These are phyloP conservation scores for Decorospora gaudefroyi DNA, from an alignment of 2,329 filamentous ascomycete species.

Conservation along the genomic window DNA sequence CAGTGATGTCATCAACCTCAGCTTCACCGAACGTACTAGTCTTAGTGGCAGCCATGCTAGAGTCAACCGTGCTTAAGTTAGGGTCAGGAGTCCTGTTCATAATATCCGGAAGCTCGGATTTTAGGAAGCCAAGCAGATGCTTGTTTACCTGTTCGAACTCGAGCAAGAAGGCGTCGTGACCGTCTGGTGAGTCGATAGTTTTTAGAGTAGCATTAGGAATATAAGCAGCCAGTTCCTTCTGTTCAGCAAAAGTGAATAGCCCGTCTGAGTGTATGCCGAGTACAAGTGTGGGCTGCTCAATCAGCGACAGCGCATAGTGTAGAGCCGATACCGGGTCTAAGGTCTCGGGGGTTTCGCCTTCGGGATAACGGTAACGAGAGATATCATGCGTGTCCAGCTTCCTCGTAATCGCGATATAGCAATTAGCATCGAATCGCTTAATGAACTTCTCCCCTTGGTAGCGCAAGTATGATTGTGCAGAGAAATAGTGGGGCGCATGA, in stretches of 20 bases:
- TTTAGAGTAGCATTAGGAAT: constrained; percentile 78
- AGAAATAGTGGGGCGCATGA: constrained; percentile 78
- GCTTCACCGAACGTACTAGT: constrained; percentile 93
- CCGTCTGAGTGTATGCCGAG: constrained; percentile 95
- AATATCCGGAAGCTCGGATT: constrained; percentile 82
- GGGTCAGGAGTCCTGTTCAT: constrained; percentile 63
- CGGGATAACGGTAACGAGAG: constrained; percentile 69
- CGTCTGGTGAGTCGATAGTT: constrained; percentile 90
- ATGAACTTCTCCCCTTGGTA: constrained; percentile 98
- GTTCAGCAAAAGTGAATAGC: constrained; percentile 95
- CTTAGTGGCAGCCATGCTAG: constrained; percentile 68
- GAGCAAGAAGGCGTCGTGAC: constrained; percentile 92
- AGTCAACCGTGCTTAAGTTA: constrained; percentile 48
- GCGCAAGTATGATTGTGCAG: constrained; percentile 93
- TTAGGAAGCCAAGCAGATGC: constrained; percentile 82
- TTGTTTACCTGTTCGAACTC: constrained; percentile 97
- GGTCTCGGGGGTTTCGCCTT: constrained; percentile 34
- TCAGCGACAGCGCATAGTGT: constrained; percentile 74
- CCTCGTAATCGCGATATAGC: constrained; percentile 97
- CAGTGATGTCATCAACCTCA: constrained; percentile 94
- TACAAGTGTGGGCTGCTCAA: constrained; percentile 87
- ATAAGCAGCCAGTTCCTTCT: constrained; percentile 83
- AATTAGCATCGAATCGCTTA: constrained; percentile 95
- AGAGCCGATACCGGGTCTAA: constrained; percentile 59
- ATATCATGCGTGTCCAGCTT: constrained; percentile 98